Conservation (phyloP, 108 stramenopile genomes). For the Nitzschia sp. region DNA sequence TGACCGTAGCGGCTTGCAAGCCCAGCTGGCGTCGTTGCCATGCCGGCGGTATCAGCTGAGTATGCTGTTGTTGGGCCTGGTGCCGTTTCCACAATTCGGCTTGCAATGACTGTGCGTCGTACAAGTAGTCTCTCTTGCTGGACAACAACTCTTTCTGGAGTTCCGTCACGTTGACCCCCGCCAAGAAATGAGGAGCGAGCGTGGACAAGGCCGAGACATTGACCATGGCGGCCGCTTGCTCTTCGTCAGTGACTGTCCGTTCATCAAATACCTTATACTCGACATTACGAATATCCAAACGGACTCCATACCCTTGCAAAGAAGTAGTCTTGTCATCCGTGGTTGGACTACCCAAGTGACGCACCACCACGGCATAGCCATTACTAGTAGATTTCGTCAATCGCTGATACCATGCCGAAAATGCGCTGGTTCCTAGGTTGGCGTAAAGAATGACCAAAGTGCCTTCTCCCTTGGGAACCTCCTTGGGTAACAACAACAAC, state of each 20-base stretch:
- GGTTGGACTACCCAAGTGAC: conserved; percentile 66
- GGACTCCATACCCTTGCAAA: conserved; percentile 84
- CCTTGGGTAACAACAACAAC: conserved; percentile 10
- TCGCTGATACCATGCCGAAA: conserved; percentile 54
- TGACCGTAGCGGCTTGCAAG: conserved; percentile 73
- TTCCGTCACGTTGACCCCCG: conserved; percentile 49
- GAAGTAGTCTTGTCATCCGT: conserved; percentile 36
- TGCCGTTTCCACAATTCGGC: conserved; percentile 47
- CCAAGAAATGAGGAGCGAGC: conserved; percentile 34
- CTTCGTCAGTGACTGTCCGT: conserved; percentile 23
- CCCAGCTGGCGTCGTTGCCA: conserved; percentile 81
- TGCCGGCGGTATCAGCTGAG: conserved; percentile 66
- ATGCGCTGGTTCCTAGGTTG: conserved; percentile 59
- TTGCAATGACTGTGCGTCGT: conserved; percentile 13
- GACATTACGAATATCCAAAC: conserved; percentile 89
- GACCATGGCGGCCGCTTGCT: conserved; percentile 27
- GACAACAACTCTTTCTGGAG: not conserved
- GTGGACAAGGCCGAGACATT: conserved; percentile 13
- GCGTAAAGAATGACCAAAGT: conserved; percentile 70
- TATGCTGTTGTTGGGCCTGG: conserved; percentile 42
- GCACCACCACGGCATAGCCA: conserved; percentile 60
- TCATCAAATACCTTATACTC: conserved; percentile 88
- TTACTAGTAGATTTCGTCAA: conserved; percentile 24
- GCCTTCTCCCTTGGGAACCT: conserved; percentile 8
- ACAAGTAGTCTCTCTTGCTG: not conserved